Percentiles rank a stretch among this genome's conserved stretches.
Evolutionary conservation across 768 basidiomycete genomes (phyloP).

Genomic region (Zangia roseola): DNA sequence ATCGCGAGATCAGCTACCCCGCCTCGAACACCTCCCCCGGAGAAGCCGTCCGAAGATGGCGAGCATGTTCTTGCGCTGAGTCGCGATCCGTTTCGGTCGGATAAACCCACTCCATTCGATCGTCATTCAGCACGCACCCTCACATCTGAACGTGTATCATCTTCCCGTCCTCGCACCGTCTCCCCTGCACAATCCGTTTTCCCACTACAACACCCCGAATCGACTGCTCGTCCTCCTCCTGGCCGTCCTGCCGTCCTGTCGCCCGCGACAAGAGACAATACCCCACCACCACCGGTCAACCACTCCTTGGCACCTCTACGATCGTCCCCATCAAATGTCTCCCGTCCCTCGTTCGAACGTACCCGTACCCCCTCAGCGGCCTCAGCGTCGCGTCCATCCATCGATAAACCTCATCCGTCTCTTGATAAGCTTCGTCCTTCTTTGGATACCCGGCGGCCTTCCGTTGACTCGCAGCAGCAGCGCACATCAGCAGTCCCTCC

Average conservation of each 20-base stretch:
- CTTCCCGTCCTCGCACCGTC: not conserved
- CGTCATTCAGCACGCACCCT: not conserved
- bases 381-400: conserved; percentile 14
- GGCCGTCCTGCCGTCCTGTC: conserved; percentile 19
- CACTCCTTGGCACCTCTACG: conserved; percentile 9
- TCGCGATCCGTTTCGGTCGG: conserved; percentile 31
- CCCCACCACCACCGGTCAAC: not conserved
- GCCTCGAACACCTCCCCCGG: conserved; percentile 6
- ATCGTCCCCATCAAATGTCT: conserved; percentile 5
- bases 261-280: conserved; percentile 12
- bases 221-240: conserved; percentile 3
- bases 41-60: conserved; percentile 5
- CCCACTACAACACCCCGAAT: conserved; percentile 12
- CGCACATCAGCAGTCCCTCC: not conserved
- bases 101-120: conserved; percentile 11
- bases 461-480: conserved; percentile 11
- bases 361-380: conserved; percentile 14
- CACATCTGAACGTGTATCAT: conserved; percentile 17
- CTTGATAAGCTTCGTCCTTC: conserved; percentile 17
- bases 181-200: conserved; percentile 12
- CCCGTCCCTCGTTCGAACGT: conserved; percentile 19
- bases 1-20: conserved; percentile 28
- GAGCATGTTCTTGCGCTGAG: conserved; percentile 8
- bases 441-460: conserved; percentile 14
- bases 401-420: conserved; percentile 15